Conservation (phyloP, 2,329 filamentous ascomycete genomes). For the Ascochyta koolunga region DNA sequence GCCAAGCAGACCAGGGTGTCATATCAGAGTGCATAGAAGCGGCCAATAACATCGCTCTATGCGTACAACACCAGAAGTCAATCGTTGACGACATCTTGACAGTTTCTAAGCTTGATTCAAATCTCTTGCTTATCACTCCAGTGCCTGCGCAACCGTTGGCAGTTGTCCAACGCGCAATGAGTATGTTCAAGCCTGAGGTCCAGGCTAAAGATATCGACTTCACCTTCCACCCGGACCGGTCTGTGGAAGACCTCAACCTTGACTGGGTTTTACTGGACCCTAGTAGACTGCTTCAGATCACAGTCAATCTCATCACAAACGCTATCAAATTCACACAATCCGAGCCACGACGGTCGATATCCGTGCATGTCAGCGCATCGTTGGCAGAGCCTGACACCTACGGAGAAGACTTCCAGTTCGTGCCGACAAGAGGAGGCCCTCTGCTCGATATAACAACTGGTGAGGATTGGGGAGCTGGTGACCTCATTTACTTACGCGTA, state of each 20-base stretch:
- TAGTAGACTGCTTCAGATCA: conserved; percentile 51
- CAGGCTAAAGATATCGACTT: conserved; percentile 39
- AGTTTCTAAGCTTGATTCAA: conserved; percentile 41
- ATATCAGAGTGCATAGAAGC: conserved; percentile 38
- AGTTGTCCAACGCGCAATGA: conserved; percentile 43
- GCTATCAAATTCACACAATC: conserved; percentile 55
- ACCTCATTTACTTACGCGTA: conserved; percentile 36
- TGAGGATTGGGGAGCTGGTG: conserved; percentile 38
- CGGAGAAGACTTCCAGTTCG: conserved; percentile 31
- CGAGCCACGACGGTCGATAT: conserved; percentile 43
- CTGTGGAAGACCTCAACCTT: conserved; percentile 41
- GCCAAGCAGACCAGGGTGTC: conserved; percentile 19
- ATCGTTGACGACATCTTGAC: conserved; percentile 46
- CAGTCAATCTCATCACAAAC: conserved; percentile 53
- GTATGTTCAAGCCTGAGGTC: conserved; percentile 48
- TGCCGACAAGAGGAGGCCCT: conserved; percentile 27
- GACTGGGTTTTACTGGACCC: conserved; percentile 53
- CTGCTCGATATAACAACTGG: conserved; percentile 24
- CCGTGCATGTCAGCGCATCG: conserved; percentile 46
- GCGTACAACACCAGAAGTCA: conserved; percentile 43
- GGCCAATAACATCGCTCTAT: conserved; percentile 50
- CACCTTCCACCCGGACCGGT: conserved; percentile 41
- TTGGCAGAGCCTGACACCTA: conserved; percentile 40
- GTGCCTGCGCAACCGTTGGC: conserved; percentile 46
- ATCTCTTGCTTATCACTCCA: conserved; percentile 43